phyloP scores from a whole-genome alignment of 2,329 filamentous ascomycete genomes.

The Lasiodiplodia sp. region DNA sequence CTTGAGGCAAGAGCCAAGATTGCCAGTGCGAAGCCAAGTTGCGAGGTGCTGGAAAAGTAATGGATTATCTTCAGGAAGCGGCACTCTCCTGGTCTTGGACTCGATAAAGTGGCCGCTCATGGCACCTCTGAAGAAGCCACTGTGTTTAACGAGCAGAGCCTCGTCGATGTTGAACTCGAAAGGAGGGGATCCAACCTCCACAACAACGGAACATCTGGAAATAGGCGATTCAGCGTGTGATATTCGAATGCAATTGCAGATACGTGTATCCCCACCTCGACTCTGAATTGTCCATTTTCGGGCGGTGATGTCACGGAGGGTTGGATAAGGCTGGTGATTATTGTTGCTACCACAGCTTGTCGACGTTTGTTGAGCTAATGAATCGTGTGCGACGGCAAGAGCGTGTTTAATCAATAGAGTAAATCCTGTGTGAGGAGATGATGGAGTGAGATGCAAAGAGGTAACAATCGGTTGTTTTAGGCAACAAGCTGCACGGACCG shows the following conservation, averaged over 20 bases:
- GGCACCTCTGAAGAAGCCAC: not conserved
- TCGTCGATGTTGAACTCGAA: not conserved
- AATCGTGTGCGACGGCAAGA: too few species aligned
- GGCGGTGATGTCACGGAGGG: not conserved
- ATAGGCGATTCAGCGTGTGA: not conserved
- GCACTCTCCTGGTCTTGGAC: not conserved
- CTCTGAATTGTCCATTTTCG: not conserved
- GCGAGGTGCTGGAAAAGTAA: not conserved
- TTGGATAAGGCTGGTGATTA: not conserved
- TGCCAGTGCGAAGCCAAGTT: not conserved
- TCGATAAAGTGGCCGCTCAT: not conserved
- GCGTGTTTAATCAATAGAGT: too few species aligned
- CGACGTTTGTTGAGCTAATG: too few species aligned
- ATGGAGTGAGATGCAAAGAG: too few species aligned
- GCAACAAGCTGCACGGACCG: too few species aligned
- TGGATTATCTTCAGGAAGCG: not conserved
- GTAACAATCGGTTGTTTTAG: too few species aligned
- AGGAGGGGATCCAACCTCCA: not conserved
- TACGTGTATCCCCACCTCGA: not conserved
- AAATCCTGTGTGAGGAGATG: too few species aligned
- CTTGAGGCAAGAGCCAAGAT: too few species aligned
- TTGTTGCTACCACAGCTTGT: not conserved
- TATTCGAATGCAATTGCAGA: not conserved
- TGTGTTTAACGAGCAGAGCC: not conserved
- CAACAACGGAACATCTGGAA: not conserved